Conservation (phyloP, 495 filamentous ascomycete species). For the Bacidia gigantensis region DNA sequence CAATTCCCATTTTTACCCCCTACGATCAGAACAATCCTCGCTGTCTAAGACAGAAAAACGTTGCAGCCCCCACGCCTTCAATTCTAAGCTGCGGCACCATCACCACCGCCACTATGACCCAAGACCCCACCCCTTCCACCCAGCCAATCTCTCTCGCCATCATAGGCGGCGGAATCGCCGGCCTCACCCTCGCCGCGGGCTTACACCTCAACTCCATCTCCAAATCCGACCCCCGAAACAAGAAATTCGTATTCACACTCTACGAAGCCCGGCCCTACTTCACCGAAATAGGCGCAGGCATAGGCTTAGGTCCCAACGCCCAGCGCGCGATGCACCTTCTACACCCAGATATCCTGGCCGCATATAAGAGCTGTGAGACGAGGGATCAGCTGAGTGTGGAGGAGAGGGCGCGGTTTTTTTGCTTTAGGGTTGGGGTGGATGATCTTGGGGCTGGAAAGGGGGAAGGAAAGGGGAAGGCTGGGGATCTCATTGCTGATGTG, state of each 20-base stretch:
- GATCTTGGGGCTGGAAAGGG: conserved; percentile 11
- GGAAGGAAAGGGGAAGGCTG: conserved; percentile 10
- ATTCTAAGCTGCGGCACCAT: no score
- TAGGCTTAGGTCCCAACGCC: conserved; percentile 47
- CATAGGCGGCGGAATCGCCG: conserved; percentile 28
- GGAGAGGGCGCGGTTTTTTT: conserved; percentile 14
- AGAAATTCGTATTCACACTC: conserved; percentile 31
- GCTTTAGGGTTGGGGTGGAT: conserved; percentile 12
- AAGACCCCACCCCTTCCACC: neutral
- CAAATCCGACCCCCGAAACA: neutral
- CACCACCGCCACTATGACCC: neutral
- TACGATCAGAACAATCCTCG: no score
- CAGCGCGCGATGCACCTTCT: conserved; percentile 40
- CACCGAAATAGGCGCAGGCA: conserved; percentile 47
- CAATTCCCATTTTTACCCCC: no score
- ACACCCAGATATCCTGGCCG: conserved; percentile 32
- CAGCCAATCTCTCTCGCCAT: conserved; percentile 28
- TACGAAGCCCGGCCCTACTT: conserved; percentile 40
- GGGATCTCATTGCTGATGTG: conserved; percentile 22
- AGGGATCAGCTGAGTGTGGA: conserved; percentile 24
- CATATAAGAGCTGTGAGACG: conserved; percentile 26
- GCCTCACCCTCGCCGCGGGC: conserved; percentile 25
- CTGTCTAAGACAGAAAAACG: no score
- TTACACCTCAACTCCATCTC: conserved; percentile 13
- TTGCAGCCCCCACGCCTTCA: no score